These are phyloP conservation scores for Trichophyton equinum DNA, from an alignment of 2,329 filamentous ascomycete genomes.

Conservation along the genomic window DNA sequence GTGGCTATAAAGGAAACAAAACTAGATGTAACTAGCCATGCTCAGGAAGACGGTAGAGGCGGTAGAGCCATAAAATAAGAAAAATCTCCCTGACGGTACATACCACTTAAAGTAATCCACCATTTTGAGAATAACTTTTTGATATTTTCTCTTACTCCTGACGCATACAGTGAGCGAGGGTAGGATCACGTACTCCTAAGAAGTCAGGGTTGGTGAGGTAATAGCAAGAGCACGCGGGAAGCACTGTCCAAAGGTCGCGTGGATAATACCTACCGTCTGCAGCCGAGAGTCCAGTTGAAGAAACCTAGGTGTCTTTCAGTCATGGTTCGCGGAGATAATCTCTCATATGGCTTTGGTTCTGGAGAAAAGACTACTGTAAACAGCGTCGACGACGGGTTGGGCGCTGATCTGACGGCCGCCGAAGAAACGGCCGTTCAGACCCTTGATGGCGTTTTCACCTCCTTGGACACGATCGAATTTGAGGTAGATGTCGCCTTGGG, in stretches of 20 bases:
- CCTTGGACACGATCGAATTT: constrained; percentile 95
- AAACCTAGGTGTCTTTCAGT: background rate
- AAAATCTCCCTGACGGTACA: background rate
- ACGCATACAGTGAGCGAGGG: background rate
- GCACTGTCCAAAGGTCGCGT: background rate
- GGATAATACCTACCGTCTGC: background rate
- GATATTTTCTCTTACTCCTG: background rate
- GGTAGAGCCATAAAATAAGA: background rate
- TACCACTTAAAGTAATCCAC: background rate
- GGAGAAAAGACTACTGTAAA: constrained; percentile 95
- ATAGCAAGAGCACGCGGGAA: background rate
- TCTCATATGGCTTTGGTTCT: constrained; percentile 65
- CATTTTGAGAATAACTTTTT: background rate
- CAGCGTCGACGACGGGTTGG: constrained; percentile 90
- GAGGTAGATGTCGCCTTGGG: constrained; percentile 90
- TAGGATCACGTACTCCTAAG: background rate
- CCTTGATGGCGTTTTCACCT: constrained; percentile 94
- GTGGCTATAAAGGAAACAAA: background rate
- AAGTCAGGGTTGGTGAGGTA: background rate
- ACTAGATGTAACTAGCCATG: background rate
- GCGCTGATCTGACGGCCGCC: constrained; percentile 86
- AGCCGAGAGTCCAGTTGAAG: background rate
- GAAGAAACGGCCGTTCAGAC: constrained; percentile 92
- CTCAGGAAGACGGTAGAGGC: background rate
- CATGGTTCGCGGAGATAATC: background rate